Percentiles rank a stretch among this genome's conserved stretches.
These are phyloP conservation scores for Desmodesmus armatus DNA, from an alignment of 139 green algal genomes.

Conservation along the genomic window DNA sequence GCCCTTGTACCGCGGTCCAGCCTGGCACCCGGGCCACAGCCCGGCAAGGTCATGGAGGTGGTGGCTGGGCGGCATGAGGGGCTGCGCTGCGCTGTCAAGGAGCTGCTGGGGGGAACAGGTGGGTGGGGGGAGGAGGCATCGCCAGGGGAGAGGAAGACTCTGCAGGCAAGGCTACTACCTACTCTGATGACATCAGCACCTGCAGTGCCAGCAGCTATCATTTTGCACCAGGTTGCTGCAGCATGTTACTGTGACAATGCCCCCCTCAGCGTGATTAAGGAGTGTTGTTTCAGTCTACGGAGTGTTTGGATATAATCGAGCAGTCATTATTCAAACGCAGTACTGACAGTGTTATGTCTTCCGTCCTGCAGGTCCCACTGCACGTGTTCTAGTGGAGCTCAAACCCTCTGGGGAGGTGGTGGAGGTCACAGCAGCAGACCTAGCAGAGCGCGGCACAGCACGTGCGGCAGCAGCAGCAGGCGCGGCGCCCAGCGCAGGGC, in stretches of 20 bases:
- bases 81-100: constrained; percentile 64
- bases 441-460: constrained; percentile 10
- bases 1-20: constrained; percentile 64
- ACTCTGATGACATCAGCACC: no score
- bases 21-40: constrained; percentile 38
- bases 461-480: not conserved
- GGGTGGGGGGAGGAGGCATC: no score
- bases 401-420: constrained; percentile 11
- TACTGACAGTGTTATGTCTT: not conserved
- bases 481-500: not conserved
- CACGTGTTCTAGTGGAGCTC: constrained; percentile 23
- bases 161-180: no score
- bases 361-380: constrained; percentile 15
- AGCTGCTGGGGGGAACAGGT: constrained; percentile 69
- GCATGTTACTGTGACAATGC: no score
- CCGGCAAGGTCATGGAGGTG: constrained; percentile 69
- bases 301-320: no score
- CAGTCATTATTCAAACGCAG: no score
- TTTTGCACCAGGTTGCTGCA: no score
- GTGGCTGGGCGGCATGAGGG: constrained; percentile 68
- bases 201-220: no score
- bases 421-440: constrained; percentile 18
- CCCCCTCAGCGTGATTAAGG: no score
- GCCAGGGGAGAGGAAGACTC: no score
- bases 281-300: no score